Evolutionary conservation across 805 yeast genomes (phyloP).

Genomic region (Huiozyma naganishii): DNA sequence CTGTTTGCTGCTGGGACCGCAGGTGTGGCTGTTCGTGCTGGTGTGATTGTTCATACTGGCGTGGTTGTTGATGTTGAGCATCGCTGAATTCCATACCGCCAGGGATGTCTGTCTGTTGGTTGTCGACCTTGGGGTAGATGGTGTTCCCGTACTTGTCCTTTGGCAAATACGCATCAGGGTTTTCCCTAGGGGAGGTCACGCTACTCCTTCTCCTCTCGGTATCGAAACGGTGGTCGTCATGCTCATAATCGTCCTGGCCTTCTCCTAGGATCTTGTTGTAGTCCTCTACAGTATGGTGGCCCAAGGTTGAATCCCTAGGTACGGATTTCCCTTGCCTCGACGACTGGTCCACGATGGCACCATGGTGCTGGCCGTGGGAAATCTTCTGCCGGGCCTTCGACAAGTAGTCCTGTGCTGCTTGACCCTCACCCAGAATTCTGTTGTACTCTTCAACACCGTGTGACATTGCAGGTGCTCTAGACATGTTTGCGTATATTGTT

Average conservation of each 20-base stretch:
- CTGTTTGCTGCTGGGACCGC: too few relatives aligned
- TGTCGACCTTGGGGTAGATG: slow-evolving; percentile 3
- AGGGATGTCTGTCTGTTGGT: slow-evolving; percentile 1
- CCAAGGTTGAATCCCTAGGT: not conserved
- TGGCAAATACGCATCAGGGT: slow-evolving; percentile 7
- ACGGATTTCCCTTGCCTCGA: too few relatives aligned
- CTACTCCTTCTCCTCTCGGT: not conserved
- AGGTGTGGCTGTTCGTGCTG: too few relatives aligned
- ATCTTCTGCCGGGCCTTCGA: not conserved
- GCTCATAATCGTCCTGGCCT: slow-evolving; percentile 8
- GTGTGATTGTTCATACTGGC: too few relatives aligned
- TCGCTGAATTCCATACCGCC: not conserved
- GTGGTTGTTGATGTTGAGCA: too few relatives aligned
- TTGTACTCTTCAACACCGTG: slow-evolving; percentile 2
- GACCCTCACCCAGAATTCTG: slow-evolving; percentile 9
- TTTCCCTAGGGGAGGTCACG: slow-evolving; percentile 1
- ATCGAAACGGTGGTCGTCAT: not conserved
- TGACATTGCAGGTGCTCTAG: too few relatives aligned
- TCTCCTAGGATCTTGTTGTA: slow-evolving; percentile 7
- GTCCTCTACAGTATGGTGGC: slow-evolving; percentile 1
- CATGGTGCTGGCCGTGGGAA: slow-evolving; percentile 9
- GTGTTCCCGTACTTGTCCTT: not conserved
- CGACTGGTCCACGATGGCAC: not conserved
- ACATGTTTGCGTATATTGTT: too few relatives aligned
- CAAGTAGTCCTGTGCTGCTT: slow-evolving; percentile 4